Evolutionary conservation across 2,329 filamentous ascomycete species (phyloP), one percentile per base, ranked within the genome.

Genomic region (Rhynchosporium agropyri): DNA sequence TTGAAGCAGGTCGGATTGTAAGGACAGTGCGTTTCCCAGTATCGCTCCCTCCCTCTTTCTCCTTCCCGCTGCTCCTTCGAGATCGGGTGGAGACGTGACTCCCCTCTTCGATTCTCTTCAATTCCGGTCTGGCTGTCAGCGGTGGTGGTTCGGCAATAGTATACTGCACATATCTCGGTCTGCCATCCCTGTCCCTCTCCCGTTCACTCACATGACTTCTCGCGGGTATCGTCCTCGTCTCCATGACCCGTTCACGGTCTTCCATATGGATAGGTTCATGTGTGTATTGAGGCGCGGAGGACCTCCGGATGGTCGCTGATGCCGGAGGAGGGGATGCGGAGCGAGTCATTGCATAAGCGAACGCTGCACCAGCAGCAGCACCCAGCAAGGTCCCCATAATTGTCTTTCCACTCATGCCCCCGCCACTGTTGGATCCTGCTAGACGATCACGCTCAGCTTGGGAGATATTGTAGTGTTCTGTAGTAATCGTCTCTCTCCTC

Each of bases 341-440:
- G 68, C 84, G 86, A 67, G 86, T 81, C 79, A 92, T 87, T 28
- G 86, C 87, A 76, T 95, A 96, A 9, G 90, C 89, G 46, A 90
- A 79, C 9, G 89, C 89, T 42, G 88, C 90, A 45, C 89, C 90
- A 20, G 90, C 90, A 15, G 90, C 91, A 38, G 89, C 90, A 49
- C 91, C 91, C 55, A 96, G 81, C 10, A 96, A 79, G 7, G 90
- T 89, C 7, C 91, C 90, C 51, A 95, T 81, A 48, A 93, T 81
- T 26, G 85, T 84, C 68, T 87, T 87, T 46, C 85, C 81, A 56
- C 80, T 81, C 45, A 84, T 77, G 4, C 83, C 69, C 20, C 61
- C 56, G 10, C 43, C 26, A 6, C 57, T 10, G n/a, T 59, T 53
- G 9, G 50, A 26, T 6, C 57, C n/a, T 28, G 31, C 33, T 43